phyloP scores from a whole-genome alignment of 306 rosid species.

The cucumber (Cucumis sativus) region DNA sequence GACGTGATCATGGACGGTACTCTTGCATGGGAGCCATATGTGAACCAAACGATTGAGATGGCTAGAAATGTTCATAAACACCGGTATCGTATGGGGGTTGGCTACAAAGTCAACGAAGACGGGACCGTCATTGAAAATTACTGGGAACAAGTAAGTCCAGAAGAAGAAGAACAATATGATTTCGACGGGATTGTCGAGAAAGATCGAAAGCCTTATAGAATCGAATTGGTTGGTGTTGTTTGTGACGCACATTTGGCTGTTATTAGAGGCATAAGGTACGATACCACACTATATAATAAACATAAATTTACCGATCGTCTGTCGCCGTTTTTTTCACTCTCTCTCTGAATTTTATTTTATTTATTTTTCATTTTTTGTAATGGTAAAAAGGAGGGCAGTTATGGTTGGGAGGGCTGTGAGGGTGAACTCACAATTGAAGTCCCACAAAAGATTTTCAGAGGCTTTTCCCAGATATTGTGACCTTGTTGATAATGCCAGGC shows the following conservation, averaged over 20 bases:
- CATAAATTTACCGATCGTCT: too few relatives aligned
- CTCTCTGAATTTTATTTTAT: too few relatives aligned
- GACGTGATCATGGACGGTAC: slow-evolving; percentile 98
- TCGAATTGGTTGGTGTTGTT: slow-evolving; percentile 85
- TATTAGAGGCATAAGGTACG: slow-evolving; percentile 74
- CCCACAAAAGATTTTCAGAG: slow-evolving; percentile 84
- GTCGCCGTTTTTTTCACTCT: too few relatives aligned
- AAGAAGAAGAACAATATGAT: slow-evolving; percentile 17
- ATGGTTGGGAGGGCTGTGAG: slow-evolving; percentile 76
- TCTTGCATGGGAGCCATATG: slow-evolving; percentile 77
- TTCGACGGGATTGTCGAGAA: neutral
- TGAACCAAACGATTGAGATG: slow-evolving; percentile 68
- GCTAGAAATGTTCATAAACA: slow-evolving; percentile 63
- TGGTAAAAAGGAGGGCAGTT: slow-evolving; percentile 54
- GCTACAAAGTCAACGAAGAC: slow-evolving; percentile 52
- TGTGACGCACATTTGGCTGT: slow-evolving; percentile 89
- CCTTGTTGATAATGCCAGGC: slow-evolving; percentile 74
- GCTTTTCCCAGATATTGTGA: slow-evolving; percentile 57
- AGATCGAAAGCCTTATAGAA: slow-evolving; percentile 54
- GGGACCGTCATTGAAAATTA: slow-evolving; percentile 61
- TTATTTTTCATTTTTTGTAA: too few relatives aligned
- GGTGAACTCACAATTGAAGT: slow-evolving; percentile 64
- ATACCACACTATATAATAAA: neutral
- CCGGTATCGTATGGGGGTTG: slow-evolving; percentile 72
- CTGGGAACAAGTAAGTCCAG: slow-evolving; percentile 50